Base-by-base conservation (phyloP, 306 rosid genomes). In the Phaseolus lunatus region DNA sequence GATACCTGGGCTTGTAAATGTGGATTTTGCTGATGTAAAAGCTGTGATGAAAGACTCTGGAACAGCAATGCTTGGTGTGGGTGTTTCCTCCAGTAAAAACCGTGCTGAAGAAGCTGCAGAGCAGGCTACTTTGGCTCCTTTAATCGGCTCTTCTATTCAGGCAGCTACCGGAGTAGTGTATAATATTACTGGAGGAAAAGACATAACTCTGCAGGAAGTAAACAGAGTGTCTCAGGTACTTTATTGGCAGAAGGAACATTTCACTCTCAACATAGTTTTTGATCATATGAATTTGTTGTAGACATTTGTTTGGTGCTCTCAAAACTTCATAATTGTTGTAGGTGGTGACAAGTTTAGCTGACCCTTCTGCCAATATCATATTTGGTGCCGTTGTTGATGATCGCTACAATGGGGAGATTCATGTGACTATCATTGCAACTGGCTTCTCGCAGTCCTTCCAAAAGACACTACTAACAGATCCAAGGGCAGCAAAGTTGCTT, bases 51-150 rank as follows among this genome's bases (percentile, higher is more conserved):
- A 90, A 85, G 90, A 94, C 84, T 94, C 98, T 0, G 98, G 98
- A 81, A 94, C 97, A 48, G 98, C 98, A 75, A 94, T 94, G 98
- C 97, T 94, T 16, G 98, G 98, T 41, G 97, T 90, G 37, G 98
- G 98, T 65, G 96, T 91, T 84, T 90, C 98, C 77, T 92, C 98
- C 8, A 85, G 98, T 80, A 94, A 94, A 84, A 94, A 94, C 77
- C 98, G 98, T 19, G 98, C 97, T 14, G 98, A 91, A 89, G 98
- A 94, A 80, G 98, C 98, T 3, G 98, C 98, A 3, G 98, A 91
- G 45, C 98, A 94, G 85, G 98, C 97, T 4, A 94, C 98, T 67
- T 76, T 94, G 85, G 98, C 98, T 77, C 98, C 98, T 16, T 81
- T 94, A 37, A 89, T 94, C 48, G 98, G 98, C 63, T 94, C 98